Percentiles rank a stretch among this genome's conserved stretches.
phyloP scores from a whole-genome alignment of 1,139 yeast genomes.

The Zygoascus hellenicus region DNA sequence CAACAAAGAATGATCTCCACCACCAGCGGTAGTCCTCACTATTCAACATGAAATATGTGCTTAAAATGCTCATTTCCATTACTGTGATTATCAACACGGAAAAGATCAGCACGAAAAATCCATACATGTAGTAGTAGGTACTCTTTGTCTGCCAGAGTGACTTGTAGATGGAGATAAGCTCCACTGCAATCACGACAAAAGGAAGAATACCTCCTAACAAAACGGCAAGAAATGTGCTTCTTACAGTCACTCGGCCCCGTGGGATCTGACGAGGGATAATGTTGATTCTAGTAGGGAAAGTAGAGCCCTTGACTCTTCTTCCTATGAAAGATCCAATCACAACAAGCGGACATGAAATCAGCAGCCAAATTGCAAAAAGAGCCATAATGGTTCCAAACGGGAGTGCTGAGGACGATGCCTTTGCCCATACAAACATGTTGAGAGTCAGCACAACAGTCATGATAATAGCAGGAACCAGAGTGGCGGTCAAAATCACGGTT shows the following conservation, averaged over 20 bases:
- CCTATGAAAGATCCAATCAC: slow-evolving; percentile 65
- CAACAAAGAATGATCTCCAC: slow-evolving; percentile 73
- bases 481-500: slow-evolving; percentile 29
- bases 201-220: slow-evolving; percentile 63
- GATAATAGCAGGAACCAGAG: slow-evolving; percentile 51
- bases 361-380: slow-evolving; percentile 50
- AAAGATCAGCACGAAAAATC: slow-evolving; percentile 62
- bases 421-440: slow-evolving; percentile 69
- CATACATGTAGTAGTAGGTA: slow-evolving; percentile 73
- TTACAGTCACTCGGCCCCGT: slow-evolving; percentile 34
- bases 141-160: slow-evolving; percentile 78
- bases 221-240: slow-evolving; percentile 26
- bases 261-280: slow-evolving; percentile 37
- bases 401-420: slow-evolving; percentile 68
- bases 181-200: slow-evolving; percentile 75
- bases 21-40: slow-evolving; percentile 71
- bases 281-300: slow-evolving; percentile 31
- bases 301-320: slow-evolving; percentile 33
- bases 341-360: slow-evolving; percentile 69
- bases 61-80: slow-evolving; percentile 67
- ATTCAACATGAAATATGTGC: slow-evolving; percentile 58
- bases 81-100: slow-evolving; percentile 56
- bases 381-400: slow-evolving; percentile 71
- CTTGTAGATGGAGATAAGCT: slow-evolving; percentile 65
- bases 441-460: slow-evolving; percentile 49